Conservation (phyloP, 305 asterid genomes). For the Stenogyne calaminthoides region DNA sequence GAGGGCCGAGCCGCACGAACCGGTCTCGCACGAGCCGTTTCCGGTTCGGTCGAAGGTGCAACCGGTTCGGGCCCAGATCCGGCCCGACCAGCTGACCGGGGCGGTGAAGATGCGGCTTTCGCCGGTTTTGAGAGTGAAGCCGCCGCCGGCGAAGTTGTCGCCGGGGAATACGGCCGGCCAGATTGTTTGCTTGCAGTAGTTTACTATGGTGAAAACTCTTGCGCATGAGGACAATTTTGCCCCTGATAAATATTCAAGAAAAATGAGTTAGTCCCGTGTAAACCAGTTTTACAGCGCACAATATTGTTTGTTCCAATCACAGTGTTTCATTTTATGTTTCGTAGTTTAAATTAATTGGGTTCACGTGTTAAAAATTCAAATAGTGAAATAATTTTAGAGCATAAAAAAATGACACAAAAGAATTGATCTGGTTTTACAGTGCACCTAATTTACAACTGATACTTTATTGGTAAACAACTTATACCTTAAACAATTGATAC, state of each 20-base stretch:
- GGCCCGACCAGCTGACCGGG: slow-evolving; percentile 74
- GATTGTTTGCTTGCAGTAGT: slow-evolving; percentile 75
- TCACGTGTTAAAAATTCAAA: too few relatives aligned
- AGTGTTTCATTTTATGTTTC: too few relatives aligned
- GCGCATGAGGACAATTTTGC: slow-evolving; percentile 44
- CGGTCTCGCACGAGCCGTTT: slow-evolving; percentile 76
- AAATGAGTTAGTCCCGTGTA: neutral
- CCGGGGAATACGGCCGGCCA: slow-evolving; percentile 92
- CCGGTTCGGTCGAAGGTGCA: slow-evolving; percentile 77
- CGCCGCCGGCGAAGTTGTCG: slow-evolving; percentile 69
- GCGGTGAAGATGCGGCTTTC: slow-evolving; percentile 64
- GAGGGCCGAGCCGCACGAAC: slow-evolving; percentile 67
- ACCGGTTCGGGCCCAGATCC: slow-evolving; percentile 90
- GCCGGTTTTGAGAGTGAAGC: slow-evolving; percentile 59
- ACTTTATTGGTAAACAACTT: too few relatives aligned
- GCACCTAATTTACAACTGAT: too few relatives aligned
- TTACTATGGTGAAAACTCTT: slow-evolving; percentile 74
- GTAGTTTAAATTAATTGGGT: too few relatives aligned
- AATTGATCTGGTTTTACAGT: too few relatives aligned
- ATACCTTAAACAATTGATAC: too few relatives aligned
- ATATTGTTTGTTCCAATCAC: too few relatives aligned
- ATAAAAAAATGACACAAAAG: too few relatives aligned
- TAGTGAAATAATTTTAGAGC: too few relatives aligned
- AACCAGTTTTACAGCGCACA: too few relatives aligned
- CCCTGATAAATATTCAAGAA: slow-evolving; percentile 41